These are phyloP conservation scores for Xenoacremonium recifei DNA, from an alignment of 2,329 filamentous ascomycete species.

Conservation along the genomic window DNA sequence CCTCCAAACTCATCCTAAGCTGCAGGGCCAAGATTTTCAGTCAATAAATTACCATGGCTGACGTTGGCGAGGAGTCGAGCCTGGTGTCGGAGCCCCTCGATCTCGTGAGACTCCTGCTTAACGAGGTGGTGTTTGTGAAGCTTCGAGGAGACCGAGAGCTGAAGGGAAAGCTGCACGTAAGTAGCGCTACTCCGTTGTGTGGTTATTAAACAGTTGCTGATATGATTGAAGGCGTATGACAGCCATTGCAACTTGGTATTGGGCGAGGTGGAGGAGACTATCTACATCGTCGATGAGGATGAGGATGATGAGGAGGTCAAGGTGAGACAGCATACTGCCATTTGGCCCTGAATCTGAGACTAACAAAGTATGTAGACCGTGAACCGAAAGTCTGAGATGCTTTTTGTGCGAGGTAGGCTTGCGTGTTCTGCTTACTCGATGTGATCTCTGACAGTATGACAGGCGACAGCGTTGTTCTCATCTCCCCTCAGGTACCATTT, in stretches of 20 bases:
- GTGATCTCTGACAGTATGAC: background rate
- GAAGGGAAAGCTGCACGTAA: conserved; percentile 90
- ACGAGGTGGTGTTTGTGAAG: conserved; percentile 97
- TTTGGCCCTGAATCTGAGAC: background rate
- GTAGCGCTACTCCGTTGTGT: conserved; percentile 25
- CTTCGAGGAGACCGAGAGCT: conserved; percentile 92
- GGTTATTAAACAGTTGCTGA: conserved; percentile 9
- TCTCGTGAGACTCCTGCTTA: conserved; percentile 88
- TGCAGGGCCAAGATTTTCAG: background rate
- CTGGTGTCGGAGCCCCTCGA: conserved; percentile 90
- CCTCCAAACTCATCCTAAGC: background rate
- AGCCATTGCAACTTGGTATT: conserved; percentile 97
- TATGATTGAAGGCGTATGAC: conserved; percentile 78
- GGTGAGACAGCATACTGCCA: conserved; percentile 41
- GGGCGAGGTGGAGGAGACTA: conserved; percentile 95
- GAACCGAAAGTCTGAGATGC: conserved; percentile 97
- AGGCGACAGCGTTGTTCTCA: conserved; percentile 74
- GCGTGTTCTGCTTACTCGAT: background rate
- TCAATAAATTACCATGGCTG: conserved; percentile 65
- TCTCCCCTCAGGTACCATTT: conserved; percentile 59
- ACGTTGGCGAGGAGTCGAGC: conserved; percentile 70
- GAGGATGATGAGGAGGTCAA: conserved; percentile 79
- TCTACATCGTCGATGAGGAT: conserved; percentile 91
- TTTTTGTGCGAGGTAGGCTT: conserved; percentile 89
- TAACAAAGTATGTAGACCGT: conserved; percentile 62